These are phyloP conservation scores for Teratosphaeria nubilosa DNA, from an alignment of 2,329 filamentous ascomycete species.

Conservation along the genomic window DNA sequence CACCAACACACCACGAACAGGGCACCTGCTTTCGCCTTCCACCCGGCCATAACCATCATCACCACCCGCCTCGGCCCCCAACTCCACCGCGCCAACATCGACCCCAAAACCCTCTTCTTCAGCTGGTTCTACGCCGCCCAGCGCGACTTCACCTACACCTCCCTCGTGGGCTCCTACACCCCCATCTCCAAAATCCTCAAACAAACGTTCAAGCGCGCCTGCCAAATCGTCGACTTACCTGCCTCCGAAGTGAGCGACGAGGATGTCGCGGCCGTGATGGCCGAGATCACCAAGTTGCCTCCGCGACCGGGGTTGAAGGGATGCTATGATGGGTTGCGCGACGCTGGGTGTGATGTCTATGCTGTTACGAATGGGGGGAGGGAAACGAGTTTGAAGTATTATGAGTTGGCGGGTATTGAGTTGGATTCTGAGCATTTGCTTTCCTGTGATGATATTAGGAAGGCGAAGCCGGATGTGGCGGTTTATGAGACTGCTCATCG, in stretches of 20 bases:
- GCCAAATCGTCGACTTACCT: conserved; percentile 17
- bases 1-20: not conserved
- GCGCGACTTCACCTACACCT: conserved; percentile 23
- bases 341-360: conserved; percentile 21
- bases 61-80: conserved; percentile 11
- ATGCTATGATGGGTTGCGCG: conserved; percentile 19
- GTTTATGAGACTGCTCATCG: conserved; percentile 19
- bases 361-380: conserved; percentile 22
- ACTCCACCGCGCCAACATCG: conserved; percentile 8
- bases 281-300: conserved; percentile 10
- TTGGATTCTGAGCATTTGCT: conserved; percentile 19
- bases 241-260: conserved; percentile 12
- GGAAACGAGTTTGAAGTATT: conserved; percentile 21
- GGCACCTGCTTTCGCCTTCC: conserved; percentile 22
- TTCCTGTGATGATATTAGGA: conserved; percentile 19
- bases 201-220: conserved; percentile 17
- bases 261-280: conserved; percentile 20
- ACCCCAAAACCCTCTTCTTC: conserved; percentile 20
- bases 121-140: conserved; percentile 23
- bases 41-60: conserved; percentile 15
- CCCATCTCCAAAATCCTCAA: conserved; percentile 20
- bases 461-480: conserved; percentile 19
- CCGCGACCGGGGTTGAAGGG: conserved; percentile 16
- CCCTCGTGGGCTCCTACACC: conserved; percentile 16
- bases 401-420: conserved; percentile 16